Percentiles rank a stretch among this genome's conserved stretches.
phyloP scores from a whole-genome alignment of 192 early-diverging fungal genomes.

The Lobosporangium transversale region DNA sequence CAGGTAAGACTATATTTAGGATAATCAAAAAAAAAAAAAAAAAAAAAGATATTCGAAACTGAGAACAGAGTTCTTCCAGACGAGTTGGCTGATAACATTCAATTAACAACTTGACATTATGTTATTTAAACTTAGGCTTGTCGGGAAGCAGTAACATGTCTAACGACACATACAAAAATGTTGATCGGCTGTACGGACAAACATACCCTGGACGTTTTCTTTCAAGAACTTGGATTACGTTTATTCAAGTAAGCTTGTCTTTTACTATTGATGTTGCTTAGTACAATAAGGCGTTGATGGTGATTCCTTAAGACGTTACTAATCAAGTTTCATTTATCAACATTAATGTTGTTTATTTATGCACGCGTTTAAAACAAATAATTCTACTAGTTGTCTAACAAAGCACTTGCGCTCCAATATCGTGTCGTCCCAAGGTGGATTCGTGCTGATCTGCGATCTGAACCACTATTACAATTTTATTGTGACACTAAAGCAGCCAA shows the following conservation, averaged over 20 bases:
- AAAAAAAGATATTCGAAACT: neutral
- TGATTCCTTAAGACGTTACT: too few relatives aligned
- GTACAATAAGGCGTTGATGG: too few relatives aligned
- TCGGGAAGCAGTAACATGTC: slow-evolving; percentile 74
- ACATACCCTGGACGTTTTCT: slow-evolving; percentile 89
- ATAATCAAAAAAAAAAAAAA: neutral
- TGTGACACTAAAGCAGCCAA: slow-evolving; percentile 64
- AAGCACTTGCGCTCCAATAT: slow-evolving; percentile 86
- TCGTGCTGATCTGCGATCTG: slow-evolving; percentile 91
- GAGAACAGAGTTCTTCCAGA: too few relatives aligned
- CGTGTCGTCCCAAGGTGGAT: slow-evolving; percentile 85
- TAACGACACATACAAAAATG: slow-evolving; percentile 79
- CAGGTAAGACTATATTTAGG: slow-evolving; percentile 59
- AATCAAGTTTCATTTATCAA: too few relatives aligned
- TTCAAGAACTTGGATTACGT: slow-evolving; percentile 87
- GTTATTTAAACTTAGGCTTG: slow-evolving; percentile 80
- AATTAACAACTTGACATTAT: too few relatives aligned
- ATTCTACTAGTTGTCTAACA: slow-evolving; percentile 70
- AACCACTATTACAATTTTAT: slow-evolving; percentile 85
- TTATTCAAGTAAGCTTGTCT: slow-evolving; percentile 95
- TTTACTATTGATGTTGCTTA: too few relatives aligned
- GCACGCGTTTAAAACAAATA: slow-evolving; percentile 4
- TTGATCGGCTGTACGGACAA: slow-evolving; percentile 83
- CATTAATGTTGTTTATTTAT: too few relatives aligned
- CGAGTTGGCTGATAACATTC: too few relatives aligned